Evolutionary conservation across 116 monocot species (phyloP).

Genomic region (Phalaenopsis hybrid): DNA sequence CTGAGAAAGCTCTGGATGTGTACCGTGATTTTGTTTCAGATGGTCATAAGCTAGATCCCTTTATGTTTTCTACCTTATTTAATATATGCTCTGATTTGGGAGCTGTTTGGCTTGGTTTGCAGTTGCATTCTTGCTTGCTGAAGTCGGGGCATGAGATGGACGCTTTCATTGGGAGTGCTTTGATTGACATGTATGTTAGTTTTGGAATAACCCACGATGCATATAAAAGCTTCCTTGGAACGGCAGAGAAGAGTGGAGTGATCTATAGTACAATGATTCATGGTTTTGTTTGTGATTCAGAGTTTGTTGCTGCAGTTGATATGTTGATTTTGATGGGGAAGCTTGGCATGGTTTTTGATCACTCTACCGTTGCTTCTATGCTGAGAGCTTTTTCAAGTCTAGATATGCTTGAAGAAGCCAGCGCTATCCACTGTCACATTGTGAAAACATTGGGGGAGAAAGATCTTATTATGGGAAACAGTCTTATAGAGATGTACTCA

Average conservation of each 20-base stretch:
- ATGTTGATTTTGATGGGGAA: constrained; percentile 15
- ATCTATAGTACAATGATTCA: constrained; percentile 17
- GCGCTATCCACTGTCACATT: constrained; percentile 8
- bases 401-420: constrained; percentile 18
- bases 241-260: constrained; percentile 15
- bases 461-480: constrained; percentile 17
- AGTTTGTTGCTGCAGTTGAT: constrained; percentile 12
- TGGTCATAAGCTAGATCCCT: constrained; percentile 11
- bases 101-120: constrained; percentile 13
- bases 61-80: constrained; percentile 18
- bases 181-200: constrained; percentile 21
- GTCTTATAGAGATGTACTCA: constrained; percentile 21
- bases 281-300: constrained; percentile 10
- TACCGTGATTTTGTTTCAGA: constrained; percentile 19
- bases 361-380: constrained; percentile 10
- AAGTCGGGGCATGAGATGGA: constrained; percentile 16
- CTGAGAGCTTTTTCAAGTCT: constrained; percentile 11
- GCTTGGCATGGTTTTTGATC: constrained; percentile 1
- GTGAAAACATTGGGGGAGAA: constrained; percentile 6
- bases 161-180: constrained; percentile 14
- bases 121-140: constrained; percentile 17
- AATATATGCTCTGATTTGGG: constrained; percentile 19
- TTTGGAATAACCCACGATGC: constrained; percentile 16
- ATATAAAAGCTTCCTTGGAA: constrained; percentile 11
- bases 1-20: constrained; percentile 13